A percentile compares a stretch with the other conserved stretches of the same genome.
phyloP scores from a whole-genome alignment of 768 basidiomycete genomes.

The Russula sp. region DNA sequence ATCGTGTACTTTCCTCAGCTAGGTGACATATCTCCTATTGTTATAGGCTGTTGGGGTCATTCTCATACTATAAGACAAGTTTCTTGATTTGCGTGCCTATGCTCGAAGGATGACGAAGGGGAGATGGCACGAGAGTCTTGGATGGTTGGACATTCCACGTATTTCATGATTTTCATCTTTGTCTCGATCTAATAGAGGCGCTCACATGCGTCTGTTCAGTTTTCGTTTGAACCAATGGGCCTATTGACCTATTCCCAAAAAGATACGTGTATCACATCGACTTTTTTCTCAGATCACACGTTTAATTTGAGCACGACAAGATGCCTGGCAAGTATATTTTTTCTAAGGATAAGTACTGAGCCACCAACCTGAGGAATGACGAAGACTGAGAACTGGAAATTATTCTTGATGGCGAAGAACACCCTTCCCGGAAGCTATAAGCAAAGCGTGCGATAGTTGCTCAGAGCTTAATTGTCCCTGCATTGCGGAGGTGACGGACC shows the following conservation, averaged over 20 bases:
- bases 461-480: slow-evolving; percentile 90
- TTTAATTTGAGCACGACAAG: slow-evolving; percentile 83
- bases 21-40: slow-evolving; percentile 40
- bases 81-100: slow-evolving; percentile 77
- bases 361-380: neutral
- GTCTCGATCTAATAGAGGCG: neutral
- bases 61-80: slow-evolving; percentile 37
- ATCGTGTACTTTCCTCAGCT: slow-evolving; percentile 95
- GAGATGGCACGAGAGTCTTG: slow-evolving; percentile 50
- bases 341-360: neutral
- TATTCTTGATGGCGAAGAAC: slow-evolving; percentile 60
- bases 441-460: slow-evolving; percentile 55
- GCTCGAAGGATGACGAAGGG: slow-evolving; percentile 60
- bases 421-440: slow-evolving; percentile 54
- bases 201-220: slow-evolving; percentile 38
- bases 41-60: slow-evolving; percentile 4
- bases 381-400: slow-evolving; percentile 84
- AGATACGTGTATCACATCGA: neutral
- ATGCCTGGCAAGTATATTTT: slow-evolving; percentile 58
- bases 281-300: slow-evolving; percentile 48
- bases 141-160: slow-evolving; percentile 84
- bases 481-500: slow-evolving; percentile 63
- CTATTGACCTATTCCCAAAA: neutral
- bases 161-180: neutral
- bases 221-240: slow-evolving; percentile 66